Conservation (phyloP, 805 yeast species). For the Kregervanrija delftensis region DNA sequence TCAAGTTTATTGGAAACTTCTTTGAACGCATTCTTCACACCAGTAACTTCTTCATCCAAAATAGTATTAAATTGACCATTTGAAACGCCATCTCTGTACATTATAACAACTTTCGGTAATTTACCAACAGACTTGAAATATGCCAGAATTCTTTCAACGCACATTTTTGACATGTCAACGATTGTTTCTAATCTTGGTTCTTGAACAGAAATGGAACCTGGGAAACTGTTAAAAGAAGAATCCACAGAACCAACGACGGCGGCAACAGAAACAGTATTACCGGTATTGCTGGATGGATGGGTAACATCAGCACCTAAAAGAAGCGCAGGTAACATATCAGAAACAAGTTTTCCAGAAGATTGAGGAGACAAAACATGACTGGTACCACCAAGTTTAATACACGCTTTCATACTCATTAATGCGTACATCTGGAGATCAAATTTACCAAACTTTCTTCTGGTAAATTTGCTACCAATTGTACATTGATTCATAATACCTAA, state of each 20-base stretch:
- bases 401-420: slow-evolving; percentile 26
- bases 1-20: slow-evolving; percentile 11
- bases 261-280: slow-evolving; percentile 16
- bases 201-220: slow-evolving; percentile 21
- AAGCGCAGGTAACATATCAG: slow-evolving; percentile 19
- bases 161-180: slow-evolving; percentile 19
- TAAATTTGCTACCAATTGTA: slow-evolving; percentile 21
- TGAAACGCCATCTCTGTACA: slow-evolving; percentile 30
- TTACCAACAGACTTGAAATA: slow-evolving; percentile 16
- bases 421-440: slow-evolving; percentile 25
- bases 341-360: slow-evolving; percentile 13
- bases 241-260: slow-evolving; percentile 21
- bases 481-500: slow-evolving; percentile 25
- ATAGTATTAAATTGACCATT: slow-evolving; percentile 26
- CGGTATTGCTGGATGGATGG: slow-evolving; percentile 20
- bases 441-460: slow-evolving; percentile 16
- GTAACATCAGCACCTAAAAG: slow-evolving; percentile 26
- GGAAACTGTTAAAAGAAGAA: slow-evolving; percentile 18
- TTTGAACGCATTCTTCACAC: slow-evolving; percentile 16
- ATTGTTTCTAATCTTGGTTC: slow-evolving; percentile 19
- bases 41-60: slow-evolving; percentile 23
- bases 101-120: slow-evolving; percentile 20
- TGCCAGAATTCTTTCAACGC: slow-evolving; percentile 17
- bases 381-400: slow-evolving; percentile 26
- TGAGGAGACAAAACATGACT: slow-evolving; percentile 17